Evolutionary conservation across 768 basidiomycete genomes (phyloP).

Genomic region (Leucosporidium scottii): DNA sequence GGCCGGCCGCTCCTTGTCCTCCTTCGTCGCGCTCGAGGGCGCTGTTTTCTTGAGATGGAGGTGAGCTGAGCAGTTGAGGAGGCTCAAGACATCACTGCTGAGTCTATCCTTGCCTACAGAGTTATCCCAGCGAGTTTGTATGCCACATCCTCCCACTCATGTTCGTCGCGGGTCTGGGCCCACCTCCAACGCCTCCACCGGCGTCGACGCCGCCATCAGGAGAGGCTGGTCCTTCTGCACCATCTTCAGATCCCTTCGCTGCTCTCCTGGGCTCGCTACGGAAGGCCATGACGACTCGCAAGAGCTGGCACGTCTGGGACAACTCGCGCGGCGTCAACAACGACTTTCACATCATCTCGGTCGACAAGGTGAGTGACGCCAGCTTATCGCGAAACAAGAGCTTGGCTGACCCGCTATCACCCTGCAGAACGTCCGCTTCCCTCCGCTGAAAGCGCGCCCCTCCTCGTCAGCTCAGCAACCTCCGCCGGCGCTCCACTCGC

Average conservation of each 20-base stretch:
- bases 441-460: conserved; percentile 65
- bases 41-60: no score
- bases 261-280: conserved; percentile 58
- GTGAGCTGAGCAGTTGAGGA: no score
- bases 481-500: conserved; percentile 59
- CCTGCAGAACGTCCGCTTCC: conserved; percentile 64
- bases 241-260: conserved; percentile 53
- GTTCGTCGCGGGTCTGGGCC: conserved; percentile 79
- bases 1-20: no score
- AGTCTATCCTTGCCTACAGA: conserved; percentile 63
- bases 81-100: neutral
- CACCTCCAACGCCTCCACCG: conserved; percentile 9
- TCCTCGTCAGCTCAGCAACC: conserved; percentile 48
- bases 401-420: neutral
- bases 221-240: conserved; percentile 41
- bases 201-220: conserved; percentile 38
- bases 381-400: neutral
- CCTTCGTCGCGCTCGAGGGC: no score
- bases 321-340: conserved; percentile 30
- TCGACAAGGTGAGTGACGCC: conserved; percentile 59
- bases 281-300: conserved; percentile 52
- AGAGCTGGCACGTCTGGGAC: conserved; percentile 39
- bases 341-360: conserved; percentile 72
- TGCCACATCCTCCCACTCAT: conserved; percentile 85
- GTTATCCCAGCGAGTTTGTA: conserved; percentile 83